Evolutionary conservation across 2,329 filamentous ascomycete species (phyloP).

Genomic region (Exophiala spinifera): DNA sequence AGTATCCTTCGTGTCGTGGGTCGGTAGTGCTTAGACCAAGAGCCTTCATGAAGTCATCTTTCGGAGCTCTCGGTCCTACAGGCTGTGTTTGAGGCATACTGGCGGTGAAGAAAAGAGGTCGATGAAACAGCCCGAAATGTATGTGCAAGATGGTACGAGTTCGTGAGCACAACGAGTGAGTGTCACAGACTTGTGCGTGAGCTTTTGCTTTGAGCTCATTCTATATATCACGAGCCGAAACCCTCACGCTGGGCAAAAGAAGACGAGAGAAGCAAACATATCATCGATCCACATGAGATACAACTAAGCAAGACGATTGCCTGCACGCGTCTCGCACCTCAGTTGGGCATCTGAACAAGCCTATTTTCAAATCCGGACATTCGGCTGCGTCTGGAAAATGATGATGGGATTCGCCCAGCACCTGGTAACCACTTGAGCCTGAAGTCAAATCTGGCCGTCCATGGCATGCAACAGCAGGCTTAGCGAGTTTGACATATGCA

Average conservation of each 20-base stretch:
- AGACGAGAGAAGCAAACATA: slow-evolving; percentile 20
- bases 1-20: slow-evolving; percentile 43
- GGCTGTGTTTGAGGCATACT: slow-evolving; percentile 25
- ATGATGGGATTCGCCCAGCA: slow-evolving; percentile 17
- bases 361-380: slow-evolving; percentile 23
- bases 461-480: slow-evolving; percentile 19
- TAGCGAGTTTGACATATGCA: slow-evolving; percentile 27
- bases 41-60: slow-evolving; percentile 48
- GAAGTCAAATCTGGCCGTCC: slow-evolving; percentile 24
- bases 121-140: slow-evolving; percentile 25
- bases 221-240: slow-evolving; percentile 23
- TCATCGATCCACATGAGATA: slow-evolving; percentile 18
- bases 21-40: slow-evolving; percentile 41
- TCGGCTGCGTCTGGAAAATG: slow-evolving; percentile 15
- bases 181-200: slow-evolving; percentile 22
- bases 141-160: slow-evolving; percentile 26
- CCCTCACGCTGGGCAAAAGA: slow-evolving; percentile 5
- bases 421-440: slow-evolving; percentile 20
- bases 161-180: slow-evolving; percentile 25
- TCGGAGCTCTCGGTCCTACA: slow-evolving; percentile 42
- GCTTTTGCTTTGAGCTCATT: slow-evolving; percentile 18
- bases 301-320: slow-evolving; percentile 8
- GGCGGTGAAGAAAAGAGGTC: slow-evolving; percentile 16
- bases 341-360: slow-evolving; percentile 22
- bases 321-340: slow-evolving; percentile 13